Evolutionary conservation across 108 stramenopile genomes (phyloP), one percentile per base, ranked within the genome.

Genomic region (Skeletonema marinoi): DNA sequence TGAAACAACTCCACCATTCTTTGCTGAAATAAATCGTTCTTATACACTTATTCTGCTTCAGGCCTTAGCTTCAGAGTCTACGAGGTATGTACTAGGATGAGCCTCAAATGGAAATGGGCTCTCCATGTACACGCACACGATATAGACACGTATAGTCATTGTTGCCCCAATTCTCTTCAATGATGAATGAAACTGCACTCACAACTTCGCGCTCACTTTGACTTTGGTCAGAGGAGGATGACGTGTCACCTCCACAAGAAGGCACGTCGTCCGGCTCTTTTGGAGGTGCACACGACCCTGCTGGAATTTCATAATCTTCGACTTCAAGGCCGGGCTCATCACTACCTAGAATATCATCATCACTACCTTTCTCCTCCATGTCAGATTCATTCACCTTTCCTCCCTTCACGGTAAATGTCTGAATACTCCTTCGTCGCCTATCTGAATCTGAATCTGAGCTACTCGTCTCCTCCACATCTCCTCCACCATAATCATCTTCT

Each of bases 121-220:
- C 86, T 16, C 92, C 92, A 75, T 95, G 91, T 3, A 95, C 85
- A 25, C 87, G 89, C 21, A 92, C 67, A 70, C 91, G 89, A 80
- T 95, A 95, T 13, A 95, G 58, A 69, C 92, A 95, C 9, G 94
- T 95, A 70, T 83, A 92, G 16, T 91, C 89, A 9, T 63, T 16
- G 68, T 90, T 89, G 44, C 94, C 93, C 82, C 88, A 90, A 64
- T 95, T 95, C 10, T 88, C 89, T 31, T 88, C 60, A 29, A 95
- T 72, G 32, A 87, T 77, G 39, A 95, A 60, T 3, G 80, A 85
- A 21, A 95, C 73, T 7, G 80, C 86, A 41, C 36, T 74, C 30
- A 87, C 60, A 38, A 84, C 30, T 31, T 79, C 80, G 0, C 83
- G 71, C 32, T 73, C 65, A 48, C 65, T 44, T 60, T 67, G 46